Base-by-base conservation (phyloP, 78 protist genomes). In the Tieghemostelium lacteum region DNA sequence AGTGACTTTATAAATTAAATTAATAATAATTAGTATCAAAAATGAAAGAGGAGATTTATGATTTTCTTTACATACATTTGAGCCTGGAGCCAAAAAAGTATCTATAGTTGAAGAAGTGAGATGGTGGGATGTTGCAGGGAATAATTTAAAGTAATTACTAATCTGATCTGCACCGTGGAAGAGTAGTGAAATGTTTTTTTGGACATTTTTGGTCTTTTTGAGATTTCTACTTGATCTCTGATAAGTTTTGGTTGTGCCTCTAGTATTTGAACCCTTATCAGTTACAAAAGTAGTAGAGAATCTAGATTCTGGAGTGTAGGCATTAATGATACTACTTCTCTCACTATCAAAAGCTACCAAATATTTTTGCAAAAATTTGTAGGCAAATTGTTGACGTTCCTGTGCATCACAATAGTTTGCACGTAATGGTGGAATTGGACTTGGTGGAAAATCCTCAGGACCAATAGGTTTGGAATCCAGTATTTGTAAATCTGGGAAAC, bases 321-420 rank as follows among this genome's bases (percentile, higher is more conserved):
- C 88, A 3, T 50, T 80, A 3, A 55, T 52, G 22, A 80, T 80
- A 17, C 54, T 60, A 3, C 28, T 24, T 39, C 88, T 65, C 16
- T 57, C 17, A 10, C 34, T 55, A 40, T 80, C 88, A 67, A 80
- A 80, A 2, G 76, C 39, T 39, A 67, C 67, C 33, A 80, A 80
- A 55, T 67, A 80, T 55, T 67, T 80, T 67, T 80, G 61, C 33
- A 80, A 57, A 49, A 80, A 80, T 67, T 57, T 65, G 67, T 50
- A 57, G 1, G 88, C 88, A 39, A 80, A 80, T 57, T 66, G 76
- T 67, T 80, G 88, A 66, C 77, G 65, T 19, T 80, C 88, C 6
- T 16, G 20, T 16, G 63, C n/a, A 22, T 80, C 88, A 20, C 45
- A 67, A 40, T 37, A 75, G 31, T 45, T 75, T 60, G 57, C 70